A percentile compares a stretch with the other conserved stretches of the same genome.
These are phyloP conservation scores for Niveomyces coronatus DNA, from an alignment of 2,329 filamentous ascomycete genomes.

Conservation along the genomic window DNA sequence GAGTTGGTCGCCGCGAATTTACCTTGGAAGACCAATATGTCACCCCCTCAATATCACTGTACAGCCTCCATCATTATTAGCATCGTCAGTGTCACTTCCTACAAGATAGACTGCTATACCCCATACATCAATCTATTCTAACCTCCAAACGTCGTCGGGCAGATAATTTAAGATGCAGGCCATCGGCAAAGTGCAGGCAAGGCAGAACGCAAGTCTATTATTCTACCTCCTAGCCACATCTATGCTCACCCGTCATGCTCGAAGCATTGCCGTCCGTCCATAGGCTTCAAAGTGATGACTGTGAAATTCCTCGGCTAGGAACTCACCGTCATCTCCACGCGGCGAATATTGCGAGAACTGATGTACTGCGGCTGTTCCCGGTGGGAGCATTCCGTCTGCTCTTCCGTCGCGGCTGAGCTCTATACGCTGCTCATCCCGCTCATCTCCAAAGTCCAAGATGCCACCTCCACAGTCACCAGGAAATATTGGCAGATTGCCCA, in stretches of 20 bases:
- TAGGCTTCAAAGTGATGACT: constrained; percentile 5
- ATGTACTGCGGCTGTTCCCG: constrained; percentile 18
- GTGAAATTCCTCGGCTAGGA: constrained; percentile 19
- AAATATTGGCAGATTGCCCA: constrained; percentile 20
- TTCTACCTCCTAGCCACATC: too few relatives aligned
- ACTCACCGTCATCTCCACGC: constrained; percentile 29
- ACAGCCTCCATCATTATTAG: too few relatives aligned
- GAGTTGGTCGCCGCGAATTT: too few relatives aligned
- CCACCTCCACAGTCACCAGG: constrained; percentile 27
- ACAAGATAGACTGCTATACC: too few relatives aligned
- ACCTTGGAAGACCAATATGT: too few relatives aligned
- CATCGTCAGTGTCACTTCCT: too few relatives aligned
- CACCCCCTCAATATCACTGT: too few relatives aligned
- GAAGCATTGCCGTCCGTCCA: constrained; percentile 3
- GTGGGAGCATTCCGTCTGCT: constrained; percentile 25
- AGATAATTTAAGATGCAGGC: background rate
- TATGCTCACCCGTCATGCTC: too few relatives aligned
- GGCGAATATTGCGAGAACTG: constrained; percentile 28
- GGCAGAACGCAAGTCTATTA: too few relatives aligned
- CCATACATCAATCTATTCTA: too few relatives aligned
- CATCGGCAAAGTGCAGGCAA: too few relatives aligned
- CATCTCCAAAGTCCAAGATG: constrained; percentile 31
- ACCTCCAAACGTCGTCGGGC: too few relatives aligned
- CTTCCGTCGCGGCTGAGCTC: constrained; percentile 26
- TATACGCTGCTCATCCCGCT: constrained; percentile 22